These are phyloP conservation scores for Kodamaea hsintzibuensis DNA, from an alignment of 805 yeast genomes.

Conservation along the genomic window DNA sequence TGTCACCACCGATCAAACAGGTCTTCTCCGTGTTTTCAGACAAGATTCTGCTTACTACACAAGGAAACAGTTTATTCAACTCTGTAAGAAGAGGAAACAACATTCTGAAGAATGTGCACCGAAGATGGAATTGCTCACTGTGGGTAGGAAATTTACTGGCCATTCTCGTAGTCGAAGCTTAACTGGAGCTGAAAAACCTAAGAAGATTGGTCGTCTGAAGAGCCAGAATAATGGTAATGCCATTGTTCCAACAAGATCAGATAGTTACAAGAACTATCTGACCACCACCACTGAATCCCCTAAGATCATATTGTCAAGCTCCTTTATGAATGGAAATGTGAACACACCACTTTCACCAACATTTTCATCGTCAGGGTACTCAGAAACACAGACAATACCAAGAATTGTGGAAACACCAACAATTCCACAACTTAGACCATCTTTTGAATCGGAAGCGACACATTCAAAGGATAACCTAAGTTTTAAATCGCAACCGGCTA, in stretches of 20 bases:
- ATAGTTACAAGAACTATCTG: neutral
- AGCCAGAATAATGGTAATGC: neutral
- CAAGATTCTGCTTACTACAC: slow-evolving; percentile 65
- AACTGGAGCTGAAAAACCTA: neutral
- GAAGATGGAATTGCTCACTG: neutral
- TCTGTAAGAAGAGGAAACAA: slow-evolving; percentile 7
- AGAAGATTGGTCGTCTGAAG: slow-evolving; percentile 1
- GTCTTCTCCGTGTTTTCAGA: slow-evolving; percentile 74
- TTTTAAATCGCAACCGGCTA: neutral
- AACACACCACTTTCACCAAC: neutral
- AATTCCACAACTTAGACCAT: neutral
- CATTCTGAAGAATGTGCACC: neutral
- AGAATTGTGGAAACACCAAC: neutral
- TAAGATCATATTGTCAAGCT: slow-evolving; percentile 2
- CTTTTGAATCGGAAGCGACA: neutral
- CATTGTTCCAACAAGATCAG: neutral
- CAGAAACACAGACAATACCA: neutral
- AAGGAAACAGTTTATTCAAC: slow-evolving; percentile 26
- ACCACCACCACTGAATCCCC: neutral
- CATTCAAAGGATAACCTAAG: neutral
- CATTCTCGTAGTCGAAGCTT: slow-evolving; percentile 2
- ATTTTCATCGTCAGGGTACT: neutral
- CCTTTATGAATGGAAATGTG: slow-evolving; percentile 3
- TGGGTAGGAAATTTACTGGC: neutral
- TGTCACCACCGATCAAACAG: slow-evolving; percentile 74